Evolutionary conservation across 1,284 basidiomycete genomes (phyloP).

Genomic region (Ceratobasidium theobromae): DNA sequence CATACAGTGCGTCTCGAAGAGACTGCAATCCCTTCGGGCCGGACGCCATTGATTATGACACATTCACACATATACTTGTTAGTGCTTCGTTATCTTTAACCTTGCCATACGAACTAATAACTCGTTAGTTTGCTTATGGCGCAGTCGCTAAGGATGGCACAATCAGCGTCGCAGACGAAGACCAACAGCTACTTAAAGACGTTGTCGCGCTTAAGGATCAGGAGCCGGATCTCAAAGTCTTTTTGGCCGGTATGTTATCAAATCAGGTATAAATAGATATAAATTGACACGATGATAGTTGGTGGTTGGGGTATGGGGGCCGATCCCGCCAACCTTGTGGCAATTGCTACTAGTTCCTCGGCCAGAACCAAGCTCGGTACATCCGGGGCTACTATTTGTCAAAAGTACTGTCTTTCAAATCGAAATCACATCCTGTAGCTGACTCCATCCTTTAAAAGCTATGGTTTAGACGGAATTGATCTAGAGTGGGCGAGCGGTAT

Average conservation of each 20-base stretch:
- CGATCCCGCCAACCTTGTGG: slow-evolving; percentile 15
- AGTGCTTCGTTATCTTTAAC: background rate
- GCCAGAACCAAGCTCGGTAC: slow-evolving; percentile 32
- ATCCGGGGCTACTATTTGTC: slow-evolving; percentile 15
- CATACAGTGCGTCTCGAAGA: slow-evolving; percentile 3
- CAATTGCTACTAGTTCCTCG: slow-evolving; percentile 18
- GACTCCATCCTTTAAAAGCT: background rate
- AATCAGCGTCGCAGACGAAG: slow-evolving; percentile 12
- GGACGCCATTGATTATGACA: background rate
- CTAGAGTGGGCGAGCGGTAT: slow-evolving; percentile 29
- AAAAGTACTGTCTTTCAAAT: background rate
- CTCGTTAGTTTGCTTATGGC: slow-evolving; percentile 32
- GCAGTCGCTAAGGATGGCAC: slow-evolving; percentile 22
- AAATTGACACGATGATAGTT: background rate
- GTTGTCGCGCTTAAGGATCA: background rate
- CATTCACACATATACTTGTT: slow-evolving; percentile 22
- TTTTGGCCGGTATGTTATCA: background rate
- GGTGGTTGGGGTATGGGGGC: slow-evolving; percentile 31
- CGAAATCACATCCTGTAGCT: background rate
- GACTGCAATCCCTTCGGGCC: slow-evolving; percentile 19
- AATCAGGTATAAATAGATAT: background rate
- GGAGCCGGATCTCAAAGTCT: background rate
- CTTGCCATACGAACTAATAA: background rate
- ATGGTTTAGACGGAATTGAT: slow-evolving; percentile 19
- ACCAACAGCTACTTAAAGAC: slow-evolving; percentile 6